Percentiles rank a stretch among this genome's conserved stretches.
Evolutionary conservation across 139 green algal species (phyloP).

Genomic region (Chlorella sp.): DNA sequence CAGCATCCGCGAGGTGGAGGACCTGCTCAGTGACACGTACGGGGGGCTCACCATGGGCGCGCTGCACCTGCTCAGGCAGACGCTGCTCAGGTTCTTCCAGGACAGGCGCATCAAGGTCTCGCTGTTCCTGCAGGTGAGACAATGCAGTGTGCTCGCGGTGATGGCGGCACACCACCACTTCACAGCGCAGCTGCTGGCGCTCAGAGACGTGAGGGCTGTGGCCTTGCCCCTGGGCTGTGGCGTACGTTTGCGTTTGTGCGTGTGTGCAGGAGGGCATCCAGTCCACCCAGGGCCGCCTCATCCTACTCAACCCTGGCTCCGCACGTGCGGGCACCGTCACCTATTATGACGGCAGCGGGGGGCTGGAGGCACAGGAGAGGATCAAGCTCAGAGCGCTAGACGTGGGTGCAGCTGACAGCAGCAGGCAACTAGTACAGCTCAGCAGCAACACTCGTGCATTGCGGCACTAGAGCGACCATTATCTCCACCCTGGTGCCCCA

Average conservation of each 20-base stretch:
- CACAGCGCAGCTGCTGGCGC: no score
- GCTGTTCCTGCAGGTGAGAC: constrained; percentile 56
- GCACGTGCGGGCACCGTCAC: constrained; percentile 26
- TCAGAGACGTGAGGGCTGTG: no score
- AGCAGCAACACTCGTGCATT: no score
- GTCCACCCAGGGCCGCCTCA: constrained; percentile 31
- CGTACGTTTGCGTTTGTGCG: no score
- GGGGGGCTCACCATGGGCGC: constrained; percentile 26
- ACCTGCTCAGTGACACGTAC: constrained; percentile 23
- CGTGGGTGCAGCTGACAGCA: neutral
- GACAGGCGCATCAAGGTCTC: constrained; percentile 61
- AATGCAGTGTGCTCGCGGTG: no score
- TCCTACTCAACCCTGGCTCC: constrained; percentile 31
- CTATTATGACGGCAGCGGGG: constrained; percentile 16
- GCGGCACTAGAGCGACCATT: no score
- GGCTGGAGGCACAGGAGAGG: constrained; percentile 19
- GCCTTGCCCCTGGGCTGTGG: no score
- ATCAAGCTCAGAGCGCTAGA: constrained; percentile 14
- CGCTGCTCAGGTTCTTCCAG: constrained; percentile 53
- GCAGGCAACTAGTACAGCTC: neutral
- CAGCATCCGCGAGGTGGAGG: constrained; percentile 19
- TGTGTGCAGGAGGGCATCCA: constrained; percentile 54
- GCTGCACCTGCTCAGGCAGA: constrained; percentile 44
- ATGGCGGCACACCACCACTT: no score
- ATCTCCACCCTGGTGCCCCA: no score